phyloP scores from a whole-genome alignment of 345 rosid species.

The Gossypium australe region DNA sequence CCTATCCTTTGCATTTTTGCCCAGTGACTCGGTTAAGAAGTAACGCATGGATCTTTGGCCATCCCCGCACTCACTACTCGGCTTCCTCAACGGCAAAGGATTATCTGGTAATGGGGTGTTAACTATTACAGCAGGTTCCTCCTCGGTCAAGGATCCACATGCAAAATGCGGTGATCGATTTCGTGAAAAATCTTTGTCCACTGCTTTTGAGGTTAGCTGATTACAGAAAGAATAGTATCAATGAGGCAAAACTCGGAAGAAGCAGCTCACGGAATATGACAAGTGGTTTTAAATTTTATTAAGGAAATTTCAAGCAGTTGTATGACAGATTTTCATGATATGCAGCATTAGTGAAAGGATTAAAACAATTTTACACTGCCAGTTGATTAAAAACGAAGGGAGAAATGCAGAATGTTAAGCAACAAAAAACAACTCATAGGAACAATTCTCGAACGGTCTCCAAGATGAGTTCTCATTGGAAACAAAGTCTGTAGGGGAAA shows the following conservation, averaged over 20 bases:
- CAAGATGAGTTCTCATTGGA: neutral
- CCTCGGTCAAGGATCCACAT: conserved; percentile 55
- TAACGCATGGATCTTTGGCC: conserved; percentile 31
- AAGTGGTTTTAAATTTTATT: neutral
- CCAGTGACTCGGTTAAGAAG: conserved; percentile 32
- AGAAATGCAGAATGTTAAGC: neutral
- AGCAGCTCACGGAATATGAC: neutral
- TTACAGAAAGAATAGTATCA: conserved; percentile 11
- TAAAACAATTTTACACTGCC: neutral
- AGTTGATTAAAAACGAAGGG: neutral
- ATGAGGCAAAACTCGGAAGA: conserved; percentile 1
- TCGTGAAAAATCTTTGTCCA: conserved; percentile 60
- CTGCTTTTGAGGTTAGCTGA: conserved; percentile 68
- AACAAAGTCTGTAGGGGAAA: neutral
- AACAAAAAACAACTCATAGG: neutral
- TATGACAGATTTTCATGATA: neutral
- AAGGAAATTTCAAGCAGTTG: neutral
- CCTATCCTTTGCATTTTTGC: conserved; percentile 14
- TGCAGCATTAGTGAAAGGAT: neutral
- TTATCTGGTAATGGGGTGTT: conserved; percentile 36
- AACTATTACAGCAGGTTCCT: conserved; percentile 40
- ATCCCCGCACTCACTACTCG: conserved; percentile 30
- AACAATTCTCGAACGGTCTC: neutral
- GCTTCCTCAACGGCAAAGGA: conserved; percentile 49
- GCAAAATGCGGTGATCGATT: conserved; percentile 66